Evolutionary conservation across 1,284 basidiomycete species (phyloP).

Genomic region (Tausonia pullulans): DNA sequence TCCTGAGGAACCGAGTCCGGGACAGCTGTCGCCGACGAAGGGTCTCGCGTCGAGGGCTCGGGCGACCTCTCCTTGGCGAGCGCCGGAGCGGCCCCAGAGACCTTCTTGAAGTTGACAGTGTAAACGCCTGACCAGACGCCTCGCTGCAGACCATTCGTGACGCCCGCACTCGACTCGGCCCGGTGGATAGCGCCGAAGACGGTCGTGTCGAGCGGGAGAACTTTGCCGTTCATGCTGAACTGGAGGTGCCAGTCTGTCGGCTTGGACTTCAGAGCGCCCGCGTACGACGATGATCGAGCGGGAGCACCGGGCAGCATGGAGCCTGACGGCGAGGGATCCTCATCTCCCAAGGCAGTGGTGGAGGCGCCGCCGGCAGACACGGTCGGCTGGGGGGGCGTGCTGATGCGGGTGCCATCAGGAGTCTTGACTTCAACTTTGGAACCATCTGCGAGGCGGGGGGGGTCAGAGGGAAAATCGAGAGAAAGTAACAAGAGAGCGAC

Average conservation of each 20-base stretch:
- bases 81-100: slow-evolving; percentile 61
- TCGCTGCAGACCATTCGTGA: slow-evolving; percentile 48
- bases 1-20: slow-evolving; percentile 70
- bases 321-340: slow-evolving; percentile 19
- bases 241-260: slow-evolving; percentile 93
- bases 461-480: not conserved
- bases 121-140: slow-evolving; percentile 82
- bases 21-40: slow-evolving; percentile 28
- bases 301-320: slow-evolving; percentile 24
- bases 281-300: slow-evolving; percentile 54
- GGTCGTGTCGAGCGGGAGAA: slow-evolving; percentile 73
- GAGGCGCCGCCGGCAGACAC: slow-evolving; percentile 18
- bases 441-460: slow-evolving; percentile 47
- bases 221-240: slow-evolving; percentile 80
- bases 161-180: slow-evolving; percentile 56
- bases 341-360: slow-evolving; percentile 15
- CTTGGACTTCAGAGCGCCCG: slow-evolving; percentile 81
- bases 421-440: slow-evolving; percentile 88
- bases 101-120: slow-evolving; percentile 86
- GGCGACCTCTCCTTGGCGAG: slow-evolving; percentile 18
- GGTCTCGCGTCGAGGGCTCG: slow-evolving; percentile 29
- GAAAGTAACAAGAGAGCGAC: slow-evolving; percentile 17
- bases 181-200: slow-evolving; percentile 93
- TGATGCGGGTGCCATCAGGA: slow-evolving; percentile 84
- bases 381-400: slow-evolving; percentile 51